Base-by-base conservation (phyloP, 2,329 filamentous ascomycete species). In the Phialocephala subalpina region DNA sequence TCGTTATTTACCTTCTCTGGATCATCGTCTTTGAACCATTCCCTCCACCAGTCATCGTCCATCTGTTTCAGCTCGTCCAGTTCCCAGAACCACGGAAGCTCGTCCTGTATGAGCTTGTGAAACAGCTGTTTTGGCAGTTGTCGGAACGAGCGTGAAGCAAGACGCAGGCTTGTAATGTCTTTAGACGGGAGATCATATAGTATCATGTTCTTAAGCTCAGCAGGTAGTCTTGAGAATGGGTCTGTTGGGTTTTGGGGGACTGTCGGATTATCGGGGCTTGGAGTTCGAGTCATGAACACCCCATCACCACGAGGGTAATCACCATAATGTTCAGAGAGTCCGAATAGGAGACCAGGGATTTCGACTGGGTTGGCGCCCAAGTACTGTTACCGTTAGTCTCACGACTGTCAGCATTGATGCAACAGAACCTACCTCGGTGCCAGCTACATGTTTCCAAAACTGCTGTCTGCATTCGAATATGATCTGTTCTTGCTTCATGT, bases 41-140 rank as follows among this genome's bases (percentile, higher is more conserved):
- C 25, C 29, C 18, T 27, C 25, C 25, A 29, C 49, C 49, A 9
- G 27, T 57, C 25, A 22, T 60, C 38, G 20, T 60, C 53, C 3
- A 42, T 20, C 3, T 20, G 14, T 38, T 57, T 29, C 25, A 69
- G 22, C 11, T 65, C 55, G 52, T 69, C 64, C 7, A 67, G 58
- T 35, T 65, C 64, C 62, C 61, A 67, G 27, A 64, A 67, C 62
- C 62, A 68, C 1, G 64, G 67, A 11, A 67, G 20, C 33, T 69
- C 67, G 47, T 67, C 60, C 5, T 25, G 2, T n/a, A 67, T 62
- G 0, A 69, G 47, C 27, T 53, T 38, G 14, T 14, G 59, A 16
- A 65, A 63, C 2, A 67, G 14, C 14, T 58, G 47, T 25, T 64
- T 58, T 8, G 59, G 47, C 0, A 67, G 25, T 38, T 64, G 64